Evolutionary conservation across 2,329 filamentous ascomycete species (phyloP).

Genomic region (Fusarium lyarnte): DNA sequence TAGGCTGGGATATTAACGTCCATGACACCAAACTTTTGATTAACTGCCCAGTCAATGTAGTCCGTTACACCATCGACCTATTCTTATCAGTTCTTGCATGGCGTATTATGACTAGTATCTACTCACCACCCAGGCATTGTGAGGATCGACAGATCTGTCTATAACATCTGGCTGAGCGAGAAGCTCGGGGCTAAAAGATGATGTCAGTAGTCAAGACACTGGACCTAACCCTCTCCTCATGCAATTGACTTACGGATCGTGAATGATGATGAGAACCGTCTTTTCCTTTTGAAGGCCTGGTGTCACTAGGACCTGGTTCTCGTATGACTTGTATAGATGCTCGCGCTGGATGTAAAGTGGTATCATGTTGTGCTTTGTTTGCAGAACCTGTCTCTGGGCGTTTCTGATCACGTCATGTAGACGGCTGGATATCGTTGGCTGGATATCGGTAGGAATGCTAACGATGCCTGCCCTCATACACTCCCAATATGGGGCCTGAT

Average conservation of each 20-base stretch:
- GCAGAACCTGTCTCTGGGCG: slow-evolving; percentile 77
- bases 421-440: slow-evolving; percentile 65
- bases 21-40: slow-evolving; percentile 83
- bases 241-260: slow-evolving; percentile 76
- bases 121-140: slow-evolving; percentile 89
- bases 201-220: slow-evolving; percentile 13
- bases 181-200: slow-evolving; percentile 67
- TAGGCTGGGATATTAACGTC: slow-evolving; percentile 91
- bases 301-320: slow-evolving; percentile 87
- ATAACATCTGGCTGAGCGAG: slow-evolving; percentile 72
- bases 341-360: slow-evolving; percentile 82
- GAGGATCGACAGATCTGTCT: slow-evolving; percentile 79
- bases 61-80: slow-evolving; percentile 83
- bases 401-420: slow-evolving; percentile 83
- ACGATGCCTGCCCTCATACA: slow-evolving; percentile 80
- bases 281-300: slow-evolving; percentile 71
- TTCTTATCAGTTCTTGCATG: slow-evolving; percentile 28
- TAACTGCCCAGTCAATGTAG: slow-evolving; percentile 85
- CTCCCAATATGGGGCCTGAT: slow-evolving; percentile 81
- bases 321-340: slow-evolving; percentile 77
- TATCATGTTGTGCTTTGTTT: slow-evolving; percentile 79
- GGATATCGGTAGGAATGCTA: slow-evolving; percentile 59
- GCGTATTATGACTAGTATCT: background rate
- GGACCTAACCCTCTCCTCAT: background rate
- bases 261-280: slow-evolving; percentile 84